Conservation (phyloP, 2,329 filamentous ascomycete species). For the Cladosporium sp. region DNA sequence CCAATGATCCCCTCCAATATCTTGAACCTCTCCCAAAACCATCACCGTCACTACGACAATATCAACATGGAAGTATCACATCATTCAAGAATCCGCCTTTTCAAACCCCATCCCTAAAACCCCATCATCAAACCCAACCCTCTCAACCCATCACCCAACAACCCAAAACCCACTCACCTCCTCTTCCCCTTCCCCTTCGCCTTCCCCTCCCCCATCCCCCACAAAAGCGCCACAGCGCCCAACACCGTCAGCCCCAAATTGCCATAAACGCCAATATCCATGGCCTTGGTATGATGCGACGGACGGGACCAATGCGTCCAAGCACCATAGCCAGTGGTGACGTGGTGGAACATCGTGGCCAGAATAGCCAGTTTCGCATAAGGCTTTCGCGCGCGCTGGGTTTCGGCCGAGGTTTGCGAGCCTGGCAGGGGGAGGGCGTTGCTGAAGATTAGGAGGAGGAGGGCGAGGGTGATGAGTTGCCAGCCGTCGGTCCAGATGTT, state of each 20-base stretch:
- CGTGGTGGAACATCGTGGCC: constrained; percentile 33
- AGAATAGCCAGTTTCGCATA: constrained; percentile 30
- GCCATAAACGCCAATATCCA: constrained; percentile 33
- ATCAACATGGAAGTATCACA: too few relatives aligned
- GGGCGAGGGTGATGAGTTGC: constrained; percentile 30
- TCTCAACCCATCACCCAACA: too few relatives aligned
- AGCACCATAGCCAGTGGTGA: constrained; percentile 32
- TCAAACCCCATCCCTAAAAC: too few relatives aligned
- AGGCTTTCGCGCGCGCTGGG: constrained; percentile 23
- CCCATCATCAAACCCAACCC: too few relatives aligned
- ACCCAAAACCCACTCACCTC: background rate
- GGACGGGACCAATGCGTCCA: constrained; percentile 29
- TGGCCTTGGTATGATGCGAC: constrained; percentile 31
- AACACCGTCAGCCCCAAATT: constrained; percentile 28
- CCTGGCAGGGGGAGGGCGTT: constrained; percentile 30
- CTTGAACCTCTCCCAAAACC: too few relatives aligned
- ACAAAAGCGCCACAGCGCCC: constrained; percentile 26
- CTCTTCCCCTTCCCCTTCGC: constrained; percentile 16
- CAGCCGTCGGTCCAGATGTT: constrained; percentile 34
- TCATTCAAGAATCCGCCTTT: too few relatives aligned
- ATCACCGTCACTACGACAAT: too few relatives aligned
- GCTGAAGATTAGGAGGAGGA: constrained; percentile 29
- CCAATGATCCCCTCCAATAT: too few relatives aligned
- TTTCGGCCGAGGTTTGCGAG: constrained; percentile 19
- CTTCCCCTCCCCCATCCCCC: constrained; percentile 20